Evolutionary conservation across 768 basidiomycete genomes (phyloP).

Genomic region (Pholiota microspora): DNA sequence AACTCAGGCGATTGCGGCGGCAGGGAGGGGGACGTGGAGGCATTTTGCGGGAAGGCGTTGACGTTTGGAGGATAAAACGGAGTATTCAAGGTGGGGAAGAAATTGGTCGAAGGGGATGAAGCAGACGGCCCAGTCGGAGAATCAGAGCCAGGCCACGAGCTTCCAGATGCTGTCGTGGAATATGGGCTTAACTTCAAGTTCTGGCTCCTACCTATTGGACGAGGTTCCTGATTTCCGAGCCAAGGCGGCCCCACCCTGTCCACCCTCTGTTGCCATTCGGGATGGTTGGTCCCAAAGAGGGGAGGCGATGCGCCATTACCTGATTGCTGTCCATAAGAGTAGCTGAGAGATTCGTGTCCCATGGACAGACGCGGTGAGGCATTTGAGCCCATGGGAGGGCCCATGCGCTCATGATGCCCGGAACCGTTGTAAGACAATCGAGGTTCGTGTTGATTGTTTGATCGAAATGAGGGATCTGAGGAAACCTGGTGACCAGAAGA

Average conservation of each 20-base stretch:
- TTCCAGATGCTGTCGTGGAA: constrained; percentile 8
- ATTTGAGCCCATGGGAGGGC: constrained; percentile 13
- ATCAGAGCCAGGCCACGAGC: constrained; percentile 17
- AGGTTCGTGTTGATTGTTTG: constrained; percentile 23
- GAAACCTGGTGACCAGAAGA: constrained; percentile 21
- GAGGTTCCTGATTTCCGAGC: constrained; percentile 6
- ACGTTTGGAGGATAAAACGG: constrained; percentile 51
- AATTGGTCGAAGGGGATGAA: constrained; percentile 23
- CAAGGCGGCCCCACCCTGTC: constrained; percentile 14
- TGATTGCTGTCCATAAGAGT: constrained; percentile 18
- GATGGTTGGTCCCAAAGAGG: constrained; percentile 16
- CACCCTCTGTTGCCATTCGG: constrained; percentile 20
- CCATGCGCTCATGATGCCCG: constrained; percentile 17
- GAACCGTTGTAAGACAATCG: constrained; percentile 22
- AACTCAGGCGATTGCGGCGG: constrained; percentile 9
- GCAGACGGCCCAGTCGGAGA: constrained; percentile 2
- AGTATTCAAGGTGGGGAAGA: constrained; percentile 55
- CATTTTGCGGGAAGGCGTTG: constrained; percentile 28
- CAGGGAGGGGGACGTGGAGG: constrained; percentile 13
- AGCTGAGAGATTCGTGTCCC: constrained; percentile 15
- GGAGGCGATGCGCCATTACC: constrained; percentile 16
- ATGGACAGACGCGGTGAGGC: constrained; percentile 19
- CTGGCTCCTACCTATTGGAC: constrained; percentile 1
- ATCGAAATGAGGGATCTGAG: constrained; percentile 22
- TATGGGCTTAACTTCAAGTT: constrained; percentile 16